Percentiles rank a stretch among this genome's conserved stretches.
These are phyloP conservation scores for Micromonas commoda DNA, from an alignment of 139 green algal genomes.

Conservation along the genomic window DNA sequence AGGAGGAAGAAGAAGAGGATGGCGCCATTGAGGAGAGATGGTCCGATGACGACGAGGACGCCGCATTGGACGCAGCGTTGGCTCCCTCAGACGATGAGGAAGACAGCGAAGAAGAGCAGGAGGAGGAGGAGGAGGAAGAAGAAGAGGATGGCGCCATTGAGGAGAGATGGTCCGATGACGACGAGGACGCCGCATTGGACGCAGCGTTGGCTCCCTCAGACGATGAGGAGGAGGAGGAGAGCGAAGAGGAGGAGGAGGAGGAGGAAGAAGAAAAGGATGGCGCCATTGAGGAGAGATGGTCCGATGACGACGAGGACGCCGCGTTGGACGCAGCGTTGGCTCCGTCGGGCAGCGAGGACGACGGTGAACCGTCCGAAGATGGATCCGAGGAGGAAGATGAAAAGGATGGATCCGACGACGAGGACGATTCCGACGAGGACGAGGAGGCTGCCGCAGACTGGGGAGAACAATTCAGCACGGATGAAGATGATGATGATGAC, in stretches of 20 bases:
- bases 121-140: not conserved
- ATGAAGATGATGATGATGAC: constrained; percentile 6
- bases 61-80: not conserved
- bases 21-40: not conserved
- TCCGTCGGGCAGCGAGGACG: too few species aligned
- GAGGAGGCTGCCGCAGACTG: not conserved
- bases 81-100: not conserved
- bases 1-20: not conserved
- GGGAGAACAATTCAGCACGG: not conserved
- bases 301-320: constrained; percentile 6
- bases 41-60: constrained; percentile 18
- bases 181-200: not conserved
- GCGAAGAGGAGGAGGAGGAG: not conserved
- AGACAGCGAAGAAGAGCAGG: not conserved
- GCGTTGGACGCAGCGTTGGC: not conserved
- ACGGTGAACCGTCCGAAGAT: too few species aligned
- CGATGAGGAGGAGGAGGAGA: not conserved
- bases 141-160: not conserved
- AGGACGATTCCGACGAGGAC: not conserved
- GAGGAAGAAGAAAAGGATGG: not conserved
- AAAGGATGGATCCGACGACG: not conserved
- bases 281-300: not conserved
- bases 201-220: not conserved
- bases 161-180: not conserved
- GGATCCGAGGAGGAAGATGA: not conserved